Evolutionary conservation across 306 rosid genomes (phyloP).

Genomic region (Bauhinia variegata): DNA sequence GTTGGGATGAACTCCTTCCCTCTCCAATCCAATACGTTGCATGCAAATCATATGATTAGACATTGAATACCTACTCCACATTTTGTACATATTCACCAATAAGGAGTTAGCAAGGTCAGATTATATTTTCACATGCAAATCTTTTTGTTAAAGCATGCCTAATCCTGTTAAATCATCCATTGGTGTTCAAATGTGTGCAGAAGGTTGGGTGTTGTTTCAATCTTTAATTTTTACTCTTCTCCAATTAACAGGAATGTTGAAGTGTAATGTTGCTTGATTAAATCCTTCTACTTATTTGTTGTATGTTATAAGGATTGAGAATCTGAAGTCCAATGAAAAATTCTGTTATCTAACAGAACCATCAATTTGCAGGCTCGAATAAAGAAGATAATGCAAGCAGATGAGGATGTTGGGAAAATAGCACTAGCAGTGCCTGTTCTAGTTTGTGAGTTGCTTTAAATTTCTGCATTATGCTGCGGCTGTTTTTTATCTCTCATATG

Average conservation of each 20-base stretch:
- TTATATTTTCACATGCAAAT: too few relatives aligned
- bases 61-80: too few relatives aligned
- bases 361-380: slow-evolving; percentile 78
- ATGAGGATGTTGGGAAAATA: slow-evolving; percentile 96
- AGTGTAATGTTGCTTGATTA: slow-evolving; percentile 2
- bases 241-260: slow-evolving; percentile 1
- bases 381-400: slow-evolving; percentile 99
- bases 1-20: too few relatives aligned
- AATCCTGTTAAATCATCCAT: too few relatives aligned
- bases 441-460: slow-evolving; percentile 76
- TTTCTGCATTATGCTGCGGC: not conserved
- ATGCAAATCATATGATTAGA: too few relatives aligned
- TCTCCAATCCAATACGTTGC: too few relatives aligned
- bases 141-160: too few relatives aligned
- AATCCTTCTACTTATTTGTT: slow-evolving; percentile 5
- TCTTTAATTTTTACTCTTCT: not conserved
- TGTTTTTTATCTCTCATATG: slow-evolving; percentile 16
- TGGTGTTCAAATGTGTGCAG: too few relatives aligned
- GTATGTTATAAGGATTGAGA: slow-evolving; percentile 3
- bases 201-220: too few relatives aligned
- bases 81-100: too few relatives aligned
- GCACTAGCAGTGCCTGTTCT: slow-evolving; percentile 96
- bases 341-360: slow-evolving; percentile 20
- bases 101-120: too few relatives aligned
- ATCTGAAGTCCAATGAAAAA: slow-evolving; percentile 7